Conservation (phyloP, 257 asterid species). For the Nicotiana tabacum region DNA sequence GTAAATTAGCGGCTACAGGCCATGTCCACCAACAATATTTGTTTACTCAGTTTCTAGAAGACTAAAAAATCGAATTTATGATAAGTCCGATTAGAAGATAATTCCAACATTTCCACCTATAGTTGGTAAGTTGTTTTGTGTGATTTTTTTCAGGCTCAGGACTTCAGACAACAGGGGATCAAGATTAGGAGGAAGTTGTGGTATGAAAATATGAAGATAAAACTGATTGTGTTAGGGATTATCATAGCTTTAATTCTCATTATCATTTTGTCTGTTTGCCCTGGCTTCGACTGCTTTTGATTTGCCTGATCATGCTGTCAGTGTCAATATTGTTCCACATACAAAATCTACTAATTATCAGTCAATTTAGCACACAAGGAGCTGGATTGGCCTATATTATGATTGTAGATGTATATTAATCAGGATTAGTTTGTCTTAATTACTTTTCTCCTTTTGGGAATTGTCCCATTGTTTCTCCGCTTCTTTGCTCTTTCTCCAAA, state of each 20-base stretch:
- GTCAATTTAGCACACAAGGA: not conserved
- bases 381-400: not conserved
- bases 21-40: no score
- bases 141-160: constrained; percentile 39
- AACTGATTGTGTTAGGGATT: constrained; percentile 36
- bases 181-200: constrained; percentile 45
- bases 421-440: constrained; percentile 10
- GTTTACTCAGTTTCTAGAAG: no score
- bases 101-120: not conserved
- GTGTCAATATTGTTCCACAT: no score
- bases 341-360: not conserved
- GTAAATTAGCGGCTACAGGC: no score
- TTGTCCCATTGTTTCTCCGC: not conserved
- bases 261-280: constrained; percentile 39
- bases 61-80: not conserved
- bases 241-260: constrained; percentile 28
- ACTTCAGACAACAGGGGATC: constrained; percentile 45
- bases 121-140: not conserved
- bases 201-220: constrained; percentile 49
- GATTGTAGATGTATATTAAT: constrained; percentile 8
- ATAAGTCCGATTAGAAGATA: not conserved
- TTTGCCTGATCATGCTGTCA: not conserved
- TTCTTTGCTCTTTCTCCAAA: not conserved
- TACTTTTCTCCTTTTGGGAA: not conserved
- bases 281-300: constrained; percentile 30